Percentiles rank a stretch among this genome's conserved stretches.
Evolutionary conservation across 2,329 filamentous ascomycete species (phyloP).

Genomic region (Penicillium freii): DNA sequence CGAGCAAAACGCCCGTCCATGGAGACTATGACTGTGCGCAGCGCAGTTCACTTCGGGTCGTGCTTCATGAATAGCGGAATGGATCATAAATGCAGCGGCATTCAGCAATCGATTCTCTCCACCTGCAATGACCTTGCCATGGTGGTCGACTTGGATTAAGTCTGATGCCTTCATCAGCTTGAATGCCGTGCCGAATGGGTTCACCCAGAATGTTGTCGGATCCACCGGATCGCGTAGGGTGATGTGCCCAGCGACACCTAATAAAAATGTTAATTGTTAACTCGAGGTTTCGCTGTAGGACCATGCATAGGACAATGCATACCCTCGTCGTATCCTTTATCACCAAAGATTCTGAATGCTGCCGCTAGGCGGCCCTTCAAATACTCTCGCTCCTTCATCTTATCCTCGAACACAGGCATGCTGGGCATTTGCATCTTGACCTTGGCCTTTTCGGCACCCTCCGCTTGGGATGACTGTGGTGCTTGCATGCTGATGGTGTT

Average conservation of each 20-base stretch:
- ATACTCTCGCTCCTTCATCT: slow-evolving; percentile 51
- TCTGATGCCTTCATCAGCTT: slow-evolving; percentile 63
- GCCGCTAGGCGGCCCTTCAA: slow-evolving; percentile 56
- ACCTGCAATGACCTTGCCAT: slow-evolving; percentile 63
- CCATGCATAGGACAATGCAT: background rate
- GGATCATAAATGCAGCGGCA: slow-evolving; percentile 52
- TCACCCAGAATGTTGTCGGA: slow-evolving; percentile 63
- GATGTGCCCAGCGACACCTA: slow-evolving; percentile 63
- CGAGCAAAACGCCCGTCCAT: slow-evolving; percentile 48
- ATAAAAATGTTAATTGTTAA: background rate
- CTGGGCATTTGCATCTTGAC: slow-evolving; percentile 35
- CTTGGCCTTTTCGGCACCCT: slow-evolving; percentile 27
- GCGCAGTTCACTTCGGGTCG: slow-evolving; percentile 56
- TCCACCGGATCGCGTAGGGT: slow-evolving; percentile 62
- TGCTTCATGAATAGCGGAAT: slow-evolving; percentile 54
- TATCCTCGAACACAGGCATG: slow-evolving; percentile 42
- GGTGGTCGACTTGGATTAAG: slow-evolving; percentile 64
- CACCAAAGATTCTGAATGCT: slow-evolving; percentile 59
- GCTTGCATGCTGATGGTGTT: slow-evolving; percentile 17
- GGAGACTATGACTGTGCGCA: slow-evolving; percentile 55
- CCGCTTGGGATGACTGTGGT: slow-evolving; percentile 25
- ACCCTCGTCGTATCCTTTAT: slow-evolving; percentile 56
- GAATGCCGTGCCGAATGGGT: slow-evolving; percentile 64
- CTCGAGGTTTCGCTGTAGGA: background rate
- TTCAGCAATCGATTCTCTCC: slow-evolving; percentile 51